A percentile compares a stretch with the other conserved stretches of the same genome.
Conservation (phyloP, 768 basidiomycete genomes). For the Mycena epipterygia region DNA sequence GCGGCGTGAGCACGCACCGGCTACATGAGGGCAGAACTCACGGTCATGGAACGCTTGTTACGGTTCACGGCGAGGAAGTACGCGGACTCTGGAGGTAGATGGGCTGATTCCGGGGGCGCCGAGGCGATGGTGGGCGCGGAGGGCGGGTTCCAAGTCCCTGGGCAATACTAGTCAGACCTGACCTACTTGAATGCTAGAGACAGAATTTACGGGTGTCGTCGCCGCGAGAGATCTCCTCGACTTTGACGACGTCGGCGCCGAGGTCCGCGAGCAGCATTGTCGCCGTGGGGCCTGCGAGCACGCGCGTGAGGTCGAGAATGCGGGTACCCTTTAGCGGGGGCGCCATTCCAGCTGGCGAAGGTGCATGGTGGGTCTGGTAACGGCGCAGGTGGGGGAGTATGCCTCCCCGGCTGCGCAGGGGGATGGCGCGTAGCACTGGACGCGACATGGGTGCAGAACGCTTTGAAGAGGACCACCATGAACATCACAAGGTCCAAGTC, state of each 20-base stretch:
- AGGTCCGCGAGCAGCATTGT: slow-evolving; percentile 95
- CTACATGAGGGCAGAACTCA: slow-evolving; percentile 43
- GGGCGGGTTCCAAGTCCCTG: slow-evolving; percentile 79
- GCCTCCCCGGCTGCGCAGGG: not conserved
- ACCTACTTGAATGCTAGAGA: slow-evolving; percentile 10
- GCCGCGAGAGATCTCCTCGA: slow-evolving; percentile 84
- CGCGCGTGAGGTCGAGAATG: slow-evolving; percentile 91
- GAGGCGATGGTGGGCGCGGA: slow-evolving; percentile 64
- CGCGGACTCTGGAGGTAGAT: slow-evolving; percentile 90
- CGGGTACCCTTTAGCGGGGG: slow-evolving; percentile 86
- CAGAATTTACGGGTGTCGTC: slow-evolving; percentile 86
- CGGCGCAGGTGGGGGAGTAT: slow-evolving; percentile 17
- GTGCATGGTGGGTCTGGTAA: slow-evolving; percentile 26
- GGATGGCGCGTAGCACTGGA: slow-evolving; percentile 4
- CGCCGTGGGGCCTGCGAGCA: slow-evolving; percentile 92
- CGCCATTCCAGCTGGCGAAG: slow-evolving; percentile 62
- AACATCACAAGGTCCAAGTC: not conserved
- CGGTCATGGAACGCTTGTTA: slow-evolving; percentile 90
- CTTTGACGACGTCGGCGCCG: slow-evolving; percentile 94
- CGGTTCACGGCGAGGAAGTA: slow-evolving; percentile 93
- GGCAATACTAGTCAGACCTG: slow-evolving; percentile 8
- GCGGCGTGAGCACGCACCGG: not conserved
- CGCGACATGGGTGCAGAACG: slow-evolving; percentile 4
- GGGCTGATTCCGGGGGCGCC: slow-evolving; percentile 65
- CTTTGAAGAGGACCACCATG: not conserved